Percentiles rank a stretch among this genome's conserved stretches.
Evolutionary conservation across 192 early-diverging fungal genomes (phyloP).

Genomic region (Podila epigama): DNA sequence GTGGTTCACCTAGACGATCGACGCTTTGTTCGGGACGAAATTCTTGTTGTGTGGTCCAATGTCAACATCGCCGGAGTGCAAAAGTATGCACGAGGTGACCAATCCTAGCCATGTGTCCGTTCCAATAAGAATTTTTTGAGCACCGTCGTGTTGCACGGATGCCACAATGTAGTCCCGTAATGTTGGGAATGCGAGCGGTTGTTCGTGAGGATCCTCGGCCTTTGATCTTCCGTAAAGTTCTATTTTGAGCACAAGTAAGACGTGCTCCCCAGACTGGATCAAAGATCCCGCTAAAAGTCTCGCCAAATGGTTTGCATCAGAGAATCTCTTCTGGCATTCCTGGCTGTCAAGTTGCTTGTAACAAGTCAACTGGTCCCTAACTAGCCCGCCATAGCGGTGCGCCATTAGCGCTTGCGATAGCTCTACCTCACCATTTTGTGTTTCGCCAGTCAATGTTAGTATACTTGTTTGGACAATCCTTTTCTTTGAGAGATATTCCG

Average conservation of each 20-base stretch:
- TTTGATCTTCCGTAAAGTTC: too few species aligned
- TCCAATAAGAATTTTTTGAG: too few species aligned
- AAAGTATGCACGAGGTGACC: too few species aligned
- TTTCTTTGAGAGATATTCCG: neutral
- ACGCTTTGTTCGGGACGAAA: neutral
- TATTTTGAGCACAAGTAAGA: too few species aligned
- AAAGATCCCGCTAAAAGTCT: too few species aligned
- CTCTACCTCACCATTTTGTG: neutral
- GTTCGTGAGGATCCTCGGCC: too few species aligned
- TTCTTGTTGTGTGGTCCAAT: constrained; percentile 3
- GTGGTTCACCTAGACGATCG: neutral
- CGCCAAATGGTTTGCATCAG: too few species aligned
- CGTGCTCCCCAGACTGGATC: too few species aligned
- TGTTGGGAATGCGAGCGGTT: too few species aligned
- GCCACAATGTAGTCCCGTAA: too few species aligned
- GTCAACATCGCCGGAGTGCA: constrained; percentile 10
- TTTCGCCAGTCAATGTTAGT: neutral
- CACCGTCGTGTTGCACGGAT: too few species aligned
- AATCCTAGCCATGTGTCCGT: too few species aligned
- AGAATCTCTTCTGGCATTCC: neutral
- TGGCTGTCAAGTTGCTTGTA: neutral
- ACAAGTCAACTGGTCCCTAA: neutral
- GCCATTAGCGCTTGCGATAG: constrained; percentile 1
- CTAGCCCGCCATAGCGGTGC: neutral
- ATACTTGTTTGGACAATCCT: neutral